Conservation (phyloP, 1,284 basidiomycete genomes). For the Cerioporus squamosus region DNA sequence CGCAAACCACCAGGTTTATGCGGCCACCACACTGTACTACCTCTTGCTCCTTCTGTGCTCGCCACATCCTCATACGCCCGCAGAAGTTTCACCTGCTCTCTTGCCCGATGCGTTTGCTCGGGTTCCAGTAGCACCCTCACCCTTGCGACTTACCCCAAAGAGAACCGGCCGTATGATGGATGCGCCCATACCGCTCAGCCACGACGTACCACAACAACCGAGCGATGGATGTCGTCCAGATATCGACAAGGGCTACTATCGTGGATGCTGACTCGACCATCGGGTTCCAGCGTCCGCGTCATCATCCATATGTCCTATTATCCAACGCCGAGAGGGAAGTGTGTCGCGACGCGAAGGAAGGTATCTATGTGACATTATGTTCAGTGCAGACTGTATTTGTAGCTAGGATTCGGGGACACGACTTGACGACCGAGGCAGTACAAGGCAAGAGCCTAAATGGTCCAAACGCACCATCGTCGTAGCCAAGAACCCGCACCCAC, state of each 20-base stretch:
- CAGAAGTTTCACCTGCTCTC: no score
- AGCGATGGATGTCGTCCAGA: background rate
- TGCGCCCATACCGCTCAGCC: no score
- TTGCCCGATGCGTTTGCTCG: no score
- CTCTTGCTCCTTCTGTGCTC: background rate
- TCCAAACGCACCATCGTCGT: background rate
- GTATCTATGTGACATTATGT: conserved; percentile 12
- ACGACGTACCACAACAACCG: background rate
- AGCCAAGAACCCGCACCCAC: background rate
- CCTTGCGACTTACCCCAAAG: no score
- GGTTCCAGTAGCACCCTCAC: no score
- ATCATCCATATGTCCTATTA: no score
- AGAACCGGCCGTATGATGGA: no score
- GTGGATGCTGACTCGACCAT: background rate
- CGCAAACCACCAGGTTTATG: no score
- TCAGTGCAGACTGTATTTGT: conserved; percentile 7
- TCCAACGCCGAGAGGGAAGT: background rate
- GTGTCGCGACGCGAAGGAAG: background rate
- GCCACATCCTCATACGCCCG: background rate
- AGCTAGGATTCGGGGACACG: background rate
- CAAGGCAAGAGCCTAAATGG: background rate
- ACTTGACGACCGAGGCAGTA: background rate
- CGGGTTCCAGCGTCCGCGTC: no score
- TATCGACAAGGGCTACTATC: background rate
- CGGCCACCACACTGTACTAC: background rate